Evolutionary conservation across 495 filamentous ascomycete genomes (phyloP), one percentile per base, ranked within the genome.

Genomic region (Niebla homalea): DNA sequence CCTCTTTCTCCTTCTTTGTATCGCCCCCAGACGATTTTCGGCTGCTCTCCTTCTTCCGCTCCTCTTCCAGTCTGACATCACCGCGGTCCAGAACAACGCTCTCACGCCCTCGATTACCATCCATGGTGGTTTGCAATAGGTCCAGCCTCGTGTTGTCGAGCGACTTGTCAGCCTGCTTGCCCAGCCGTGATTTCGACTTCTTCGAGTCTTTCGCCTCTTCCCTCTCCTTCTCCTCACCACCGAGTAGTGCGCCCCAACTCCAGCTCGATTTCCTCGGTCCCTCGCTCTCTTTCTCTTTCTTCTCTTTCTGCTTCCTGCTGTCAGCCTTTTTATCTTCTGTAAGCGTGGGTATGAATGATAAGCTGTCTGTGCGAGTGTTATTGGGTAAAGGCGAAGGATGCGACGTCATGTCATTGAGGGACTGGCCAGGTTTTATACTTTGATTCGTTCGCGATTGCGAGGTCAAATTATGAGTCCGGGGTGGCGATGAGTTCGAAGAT

Each of bases 311-410:
- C 46, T 76, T 79, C 53, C 83, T 87, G 48, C 73, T 68, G 50
- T 85, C 81, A 0, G 69, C 54, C 53, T 77, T 81, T 52, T 77
- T 80, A 44, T 85, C 83, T 50, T 86, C 79, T 2, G 71, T 59
- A 22, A 87, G 68, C 1, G 84, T 93, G 3, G 89, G 89, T 43
- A 93, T 88, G 59, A 89, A 87, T 1, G 87, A 89, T 14, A 93
- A 71, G 49, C 72, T 81, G 60, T 89, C 86, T 1, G 85, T 94
- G 16, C 83, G 75, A 0, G 74, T 80, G 38, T 68, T 79, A 55
- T 80, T 84, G 11, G 85, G 81, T 1, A 90, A 64, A 22, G 79
- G 72, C 6, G 82, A 78, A n/a, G 81, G 75, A 48, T 74, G 70
- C 15, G 70, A 69, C 12, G 76, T 68, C 57, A 84, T 77, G 36